Conservation (phyloP, 331 rosid genomes). For the Pyracantha coccinea region DNA sequence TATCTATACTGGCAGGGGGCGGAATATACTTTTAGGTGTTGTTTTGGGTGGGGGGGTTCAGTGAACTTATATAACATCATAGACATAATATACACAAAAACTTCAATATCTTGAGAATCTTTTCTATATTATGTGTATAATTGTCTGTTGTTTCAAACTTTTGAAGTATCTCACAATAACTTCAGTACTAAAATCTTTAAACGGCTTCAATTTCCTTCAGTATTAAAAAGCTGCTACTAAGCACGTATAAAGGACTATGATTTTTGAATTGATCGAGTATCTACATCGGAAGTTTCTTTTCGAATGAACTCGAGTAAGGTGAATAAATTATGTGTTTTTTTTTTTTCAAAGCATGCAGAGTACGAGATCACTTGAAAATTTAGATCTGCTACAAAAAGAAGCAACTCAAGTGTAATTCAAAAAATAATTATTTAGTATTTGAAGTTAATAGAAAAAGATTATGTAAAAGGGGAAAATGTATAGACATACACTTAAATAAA, state of each 20-base stretch:
- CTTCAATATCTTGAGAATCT: not conserved
- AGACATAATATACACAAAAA: not conserved
- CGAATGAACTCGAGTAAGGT: not conserved
- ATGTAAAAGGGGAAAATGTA: not conserved
- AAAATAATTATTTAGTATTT: not conserved
- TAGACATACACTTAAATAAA: not conserved
- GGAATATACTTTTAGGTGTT: not conserved
- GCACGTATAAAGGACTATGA: not conserved
- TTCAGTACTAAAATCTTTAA: not conserved
- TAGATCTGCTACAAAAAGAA: not conserved
- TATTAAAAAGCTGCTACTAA: not conserved
- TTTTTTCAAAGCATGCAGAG: not conserved
- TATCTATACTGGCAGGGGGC: not conserved
- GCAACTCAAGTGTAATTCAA: not conserved
- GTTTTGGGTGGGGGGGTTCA: no score
- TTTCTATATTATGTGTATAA: not conserved
- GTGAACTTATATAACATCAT: not conserved
- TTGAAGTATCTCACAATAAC: not conserved
- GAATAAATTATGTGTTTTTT: not conserved
- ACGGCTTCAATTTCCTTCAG: not conserved
- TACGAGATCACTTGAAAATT: not conserved
- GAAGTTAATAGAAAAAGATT: not conserved
- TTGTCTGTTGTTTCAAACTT: not conserved
- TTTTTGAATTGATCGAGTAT: not conserved
- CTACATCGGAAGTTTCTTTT: not conserved